Evolutionary conservation across 2,329 filamentous ascomycete genomes (phyloP), one percentile per base, ranked within the genome.

Genomic region (Hortaea sp.): DNA sequence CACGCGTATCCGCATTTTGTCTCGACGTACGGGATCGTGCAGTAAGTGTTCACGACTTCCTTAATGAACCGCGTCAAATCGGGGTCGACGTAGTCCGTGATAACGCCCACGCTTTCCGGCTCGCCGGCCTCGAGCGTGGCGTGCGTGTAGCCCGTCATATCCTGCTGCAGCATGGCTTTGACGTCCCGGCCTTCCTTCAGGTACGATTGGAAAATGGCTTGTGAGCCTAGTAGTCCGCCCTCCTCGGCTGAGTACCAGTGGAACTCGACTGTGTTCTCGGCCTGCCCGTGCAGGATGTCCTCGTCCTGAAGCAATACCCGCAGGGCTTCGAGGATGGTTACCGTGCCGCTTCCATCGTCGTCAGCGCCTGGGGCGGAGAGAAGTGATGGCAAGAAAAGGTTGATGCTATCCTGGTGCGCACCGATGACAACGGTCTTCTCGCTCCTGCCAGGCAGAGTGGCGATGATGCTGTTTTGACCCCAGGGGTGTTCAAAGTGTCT

Each of bases 81-180:
- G 2, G 81, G 71, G 63, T 95, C 85, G 39, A 97, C 90, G 58
- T 77, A 95, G 67, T 97, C 90, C 4, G 85, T 88, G 59, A 97
- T 94, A 43, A 97, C 86, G 39, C 90, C 90, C 2, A 97, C 85
- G 40, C 81, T 84, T 73, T 95, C 90, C 5, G 81, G 77, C 66
- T 86, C 75, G 49, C 88, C 88, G 3, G 86, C 83, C 54, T 92
- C 85, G 13, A 92, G 69, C 0, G 88, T 94, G 59, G 82, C 82
- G 63, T 89, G 80, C 5, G 88, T 77, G 63, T 84, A 95, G 12
- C 90, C 90, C 1, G 88, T 94, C 90, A 97, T 97, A 67, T 97
- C 90, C 68, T 97, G 90, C 71, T 97, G 90, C 45, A 97, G 78
- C 92, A 97, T 97, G 31, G 90, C 90, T 70, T 90, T 94, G 65